phyloP scores from a whole-genome alignment of 2,329 filamentous ascomycete genomes.

The Huntiella savannae region DNA sequence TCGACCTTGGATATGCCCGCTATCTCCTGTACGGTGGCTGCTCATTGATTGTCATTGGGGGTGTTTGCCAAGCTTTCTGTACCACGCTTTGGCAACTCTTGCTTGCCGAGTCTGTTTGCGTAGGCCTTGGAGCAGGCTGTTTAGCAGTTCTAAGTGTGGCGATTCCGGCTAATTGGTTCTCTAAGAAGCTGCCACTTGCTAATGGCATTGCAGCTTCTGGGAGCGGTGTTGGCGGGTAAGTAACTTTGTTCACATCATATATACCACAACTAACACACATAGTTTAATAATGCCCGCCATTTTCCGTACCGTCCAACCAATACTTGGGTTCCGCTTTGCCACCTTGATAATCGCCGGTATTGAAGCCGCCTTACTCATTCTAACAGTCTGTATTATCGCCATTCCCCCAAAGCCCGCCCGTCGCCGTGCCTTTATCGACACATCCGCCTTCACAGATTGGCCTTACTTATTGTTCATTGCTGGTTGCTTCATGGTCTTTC shows the following conservation, averaged over 20 bases:
- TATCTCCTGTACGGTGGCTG: constrained; percentile 18
- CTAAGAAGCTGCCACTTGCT: constrained; percentile 21
- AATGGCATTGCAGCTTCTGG: constrained; percentile 25
- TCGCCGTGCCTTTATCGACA: constrained; percentile 17
- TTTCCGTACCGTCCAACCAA: constrained; percentile 17
- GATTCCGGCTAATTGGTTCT: constrained; percentile 23
- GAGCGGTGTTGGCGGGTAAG: constrained; percentile 19
- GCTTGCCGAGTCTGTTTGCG: constrained; percentile 23
- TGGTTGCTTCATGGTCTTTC: constrained; percentile 19
- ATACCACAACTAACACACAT: neutral
- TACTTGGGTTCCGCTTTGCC: constrained; percentile 20
- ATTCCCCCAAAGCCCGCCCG: constrained; percentile 13
- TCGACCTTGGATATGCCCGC: constrained; percentile 22
- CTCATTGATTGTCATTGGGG: constrained; percentile 20
- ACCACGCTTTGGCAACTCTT: constrained; percentile 24
- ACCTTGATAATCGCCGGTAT: constrained; percentile 20
- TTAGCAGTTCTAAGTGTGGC: constrained; percentile 22
- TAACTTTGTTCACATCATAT: neutral
- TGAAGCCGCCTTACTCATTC: constrained; percentile 16
- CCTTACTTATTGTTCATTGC: constrained; percentile 18
- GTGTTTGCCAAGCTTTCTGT: constrained; percentile 21
- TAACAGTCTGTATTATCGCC: constrained; percentile 16
- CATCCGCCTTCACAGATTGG: constrained; percentile 16
- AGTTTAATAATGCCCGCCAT: constrained; percentile 21
- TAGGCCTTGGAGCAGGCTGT: constrained; percentile 24